Conservation (phyloP, 225 moss, liverwort and hornwort genomes). For the Bryoerythrophyllum caledonicum region DNA sequence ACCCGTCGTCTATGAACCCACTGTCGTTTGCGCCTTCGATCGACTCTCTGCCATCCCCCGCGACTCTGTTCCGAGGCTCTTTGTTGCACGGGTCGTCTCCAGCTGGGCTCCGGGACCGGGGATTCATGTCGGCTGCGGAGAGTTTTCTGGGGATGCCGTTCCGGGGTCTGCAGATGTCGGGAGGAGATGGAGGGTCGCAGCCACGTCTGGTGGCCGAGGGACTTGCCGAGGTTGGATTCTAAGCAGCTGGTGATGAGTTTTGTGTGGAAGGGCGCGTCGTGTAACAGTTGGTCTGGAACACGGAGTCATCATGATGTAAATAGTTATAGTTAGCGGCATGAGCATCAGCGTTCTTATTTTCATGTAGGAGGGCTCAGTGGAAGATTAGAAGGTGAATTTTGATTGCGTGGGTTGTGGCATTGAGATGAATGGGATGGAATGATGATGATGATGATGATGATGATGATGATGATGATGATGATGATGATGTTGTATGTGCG, state of each 20-base stretch:
- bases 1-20: conserved; percentile 40
- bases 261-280: not conserved
- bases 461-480: no score
- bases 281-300: not conserved
- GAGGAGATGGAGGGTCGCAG: conserved; percentile 66
- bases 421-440: not conserved
- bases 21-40: conserved; percentile 63
- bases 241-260: not conserved
- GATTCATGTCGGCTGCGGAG: conserved; percentile 65
- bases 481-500: not conserved
- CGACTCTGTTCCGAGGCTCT: conserved; percentile 62
- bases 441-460: no score
- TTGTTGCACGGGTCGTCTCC: conserved; percentile 66
- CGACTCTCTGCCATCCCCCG: conserved; percentile 63
- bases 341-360: not conserved
- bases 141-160: conserved; percentile 74
- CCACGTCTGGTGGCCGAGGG: conserved; percentile 79
- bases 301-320: not conserved
- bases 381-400: not conserved
- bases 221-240: conserved; percentile 69
- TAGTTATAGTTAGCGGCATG: not conserved
- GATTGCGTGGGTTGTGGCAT: not conserved
- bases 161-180: conserved; percentile 62
- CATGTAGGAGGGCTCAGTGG: not conserved
- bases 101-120: conserved; percentile 55